These are phyloP conservation scores for Eimeria necatrix DNA, from an alignment of 169 alveolate genomes.

Conservation along the genomic window DNA sequence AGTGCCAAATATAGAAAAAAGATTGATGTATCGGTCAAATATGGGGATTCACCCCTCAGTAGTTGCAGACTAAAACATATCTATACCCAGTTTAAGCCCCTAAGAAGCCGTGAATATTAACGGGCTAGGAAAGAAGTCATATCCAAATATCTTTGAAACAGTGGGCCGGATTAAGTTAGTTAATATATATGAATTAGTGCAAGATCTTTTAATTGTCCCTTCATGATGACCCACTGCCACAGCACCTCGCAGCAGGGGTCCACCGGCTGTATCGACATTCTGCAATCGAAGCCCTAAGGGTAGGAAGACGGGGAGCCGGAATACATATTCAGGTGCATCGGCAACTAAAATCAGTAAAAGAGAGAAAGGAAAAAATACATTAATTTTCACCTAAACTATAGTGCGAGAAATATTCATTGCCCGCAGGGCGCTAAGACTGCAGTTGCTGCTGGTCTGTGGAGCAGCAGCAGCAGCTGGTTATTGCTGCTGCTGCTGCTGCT, in stretches of 20 bases:
- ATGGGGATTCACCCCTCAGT: too few relatives aligned
- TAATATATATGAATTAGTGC: neutral
- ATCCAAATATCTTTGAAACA: too few relatives aligned
- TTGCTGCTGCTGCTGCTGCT: neutral
- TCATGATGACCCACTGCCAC: neutral
- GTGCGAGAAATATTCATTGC: neutral
- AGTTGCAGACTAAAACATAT: too few relatives aligned
- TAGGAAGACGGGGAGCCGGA: too few relatives aligned
- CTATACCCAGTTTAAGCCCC: too few relatives aligned
- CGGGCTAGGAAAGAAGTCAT: too few relatives aligned
- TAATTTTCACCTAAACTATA: neutral
- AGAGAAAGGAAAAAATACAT: neutral
- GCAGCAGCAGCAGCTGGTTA: constrained; percentile 5
- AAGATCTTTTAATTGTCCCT: neutral
- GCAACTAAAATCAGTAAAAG: neutral
- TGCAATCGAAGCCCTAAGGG: neutral
- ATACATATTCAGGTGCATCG: neutral
- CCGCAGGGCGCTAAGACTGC: neutral
- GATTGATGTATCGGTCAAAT: too few relatives aligned
- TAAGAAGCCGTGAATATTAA: too few relatives aligned
- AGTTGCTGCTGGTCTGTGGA: neutral
- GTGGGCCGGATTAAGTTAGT: neutral
- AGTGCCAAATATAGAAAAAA: too few relatives aligned
- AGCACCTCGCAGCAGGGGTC: neutral
- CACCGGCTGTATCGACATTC: neutral